Conservation (phyloP, 768 basidiomycete species). For the Crepidotus variabilis region DNA sequence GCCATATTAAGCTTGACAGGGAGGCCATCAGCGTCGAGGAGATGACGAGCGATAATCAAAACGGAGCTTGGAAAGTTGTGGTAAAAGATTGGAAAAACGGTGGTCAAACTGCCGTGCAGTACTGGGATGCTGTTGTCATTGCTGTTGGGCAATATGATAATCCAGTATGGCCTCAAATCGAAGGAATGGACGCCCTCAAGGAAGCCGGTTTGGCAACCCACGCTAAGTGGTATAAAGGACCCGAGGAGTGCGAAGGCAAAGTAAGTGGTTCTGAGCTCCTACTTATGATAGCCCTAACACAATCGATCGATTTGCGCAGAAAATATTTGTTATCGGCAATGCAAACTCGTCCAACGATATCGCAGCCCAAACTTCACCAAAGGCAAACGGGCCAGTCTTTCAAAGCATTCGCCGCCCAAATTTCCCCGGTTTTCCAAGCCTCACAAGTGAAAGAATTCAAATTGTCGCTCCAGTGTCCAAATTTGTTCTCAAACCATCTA, state of each 20-base stretch:
- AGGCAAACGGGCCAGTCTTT: slow-evolving; percentile 38
- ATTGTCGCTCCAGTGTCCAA: slow-evolving; percentile 37
- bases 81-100: slow-evolving; percentile 31
- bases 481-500: slow-evolving; percentile 20
- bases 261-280: slow-evolving; percentile 13
- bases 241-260: slow-evolving; percentile 31
- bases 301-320: slow-evolving; percentile 21
- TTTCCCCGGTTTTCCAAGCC: slow-evolving; percentile 32
- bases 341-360: slow-evolving; percentile 54
- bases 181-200: slow-evolving; percentile 36
- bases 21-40: slow-evolving; percentile 39
- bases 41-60: slow-evolving; percentile 11
- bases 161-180: slow-evolving; percentile 38
- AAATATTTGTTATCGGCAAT: slow-evolving; percentile 44
- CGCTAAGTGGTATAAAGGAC: slow-evolving; percentile 38
- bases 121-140: slow-evolving; percentile 49
- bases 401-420: slow-evolving; percentile 42
- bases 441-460: slow-evolving; percentile 37
- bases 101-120: slow-evolving; percentile 26
- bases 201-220: slow-evolving; percentile 35
- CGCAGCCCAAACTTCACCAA: slow-evolving; percentile 37
- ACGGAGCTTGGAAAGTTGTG: slow-evolving; percentile 34
- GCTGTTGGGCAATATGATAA: slow-evolving; percentile 44
- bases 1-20: slow-evolving; percentile 35
- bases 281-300: neutral